These are phyloP conservation scores for Metschnikowia bowlesiae DNA, from an alignment of 805 yeast genomes.

Conservation along the genomic window DNA sequence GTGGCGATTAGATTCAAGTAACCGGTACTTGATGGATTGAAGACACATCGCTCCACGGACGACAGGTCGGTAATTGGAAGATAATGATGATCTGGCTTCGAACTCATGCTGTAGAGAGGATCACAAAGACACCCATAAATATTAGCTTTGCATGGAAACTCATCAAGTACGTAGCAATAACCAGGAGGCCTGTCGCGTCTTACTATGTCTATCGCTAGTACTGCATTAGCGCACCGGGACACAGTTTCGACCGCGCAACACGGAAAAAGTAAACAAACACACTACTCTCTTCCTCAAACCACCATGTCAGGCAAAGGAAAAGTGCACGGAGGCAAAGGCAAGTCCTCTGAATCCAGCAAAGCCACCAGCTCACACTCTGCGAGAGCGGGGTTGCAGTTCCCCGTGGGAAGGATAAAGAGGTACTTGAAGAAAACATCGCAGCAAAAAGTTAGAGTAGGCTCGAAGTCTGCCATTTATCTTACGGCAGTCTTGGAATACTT, in stretches of 20 bases:
- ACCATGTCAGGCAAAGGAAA: conserved; percentile 81
- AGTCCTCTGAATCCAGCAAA: conserved; percentile 70
- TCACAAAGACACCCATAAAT: not conserved
- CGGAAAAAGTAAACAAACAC: conserved; percentile 16
- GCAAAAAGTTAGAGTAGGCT: conserved; percentile 77
- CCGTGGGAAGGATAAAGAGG: conserved; percentile 98
- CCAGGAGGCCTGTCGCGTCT: not conserved
- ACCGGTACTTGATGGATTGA: not conserved
- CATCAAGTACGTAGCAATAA: not conserved
- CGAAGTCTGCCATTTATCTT: conserved; percentile 64
- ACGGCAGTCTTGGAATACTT: conserved; percentile 29
- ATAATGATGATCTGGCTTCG: not conserved
- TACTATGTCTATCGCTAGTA: not conserved
- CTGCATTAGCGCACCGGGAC: conserved; percentile 3
- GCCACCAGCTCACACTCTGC: conserved; percentile 84
- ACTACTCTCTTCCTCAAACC: conserved; percentile 10
- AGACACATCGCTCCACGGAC: not conserved
- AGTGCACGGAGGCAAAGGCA: conserved; percentile 96
- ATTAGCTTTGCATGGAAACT: not conserved
- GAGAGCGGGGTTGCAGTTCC: conserved; percentile 92
- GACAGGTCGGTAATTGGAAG: not conserved
- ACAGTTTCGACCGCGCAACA: conserved; percentile 4
- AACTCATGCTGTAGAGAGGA: not conserved
- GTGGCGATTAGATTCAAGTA: not conserved
- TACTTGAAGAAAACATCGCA: conserved; percentile 81